A percentile compares a stretch with the other conserved stretches of the same genome.
Conservation (phyloP, 352 stramenopile species). For the Globisporangium orthogonon region DNA sequence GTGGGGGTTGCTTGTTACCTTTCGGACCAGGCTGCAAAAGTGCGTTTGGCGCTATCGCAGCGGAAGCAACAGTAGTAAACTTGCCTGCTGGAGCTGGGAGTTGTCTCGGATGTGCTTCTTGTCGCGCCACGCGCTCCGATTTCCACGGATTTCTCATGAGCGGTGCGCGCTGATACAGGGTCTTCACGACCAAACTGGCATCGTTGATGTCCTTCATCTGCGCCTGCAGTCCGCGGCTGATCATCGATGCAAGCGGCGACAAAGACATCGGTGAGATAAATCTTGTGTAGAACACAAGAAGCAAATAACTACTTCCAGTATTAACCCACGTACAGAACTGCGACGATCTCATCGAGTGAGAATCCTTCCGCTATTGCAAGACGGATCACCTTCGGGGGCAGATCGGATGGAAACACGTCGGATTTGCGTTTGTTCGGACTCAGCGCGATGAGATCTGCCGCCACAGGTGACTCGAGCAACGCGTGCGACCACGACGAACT, state of each 20-base stretch:
- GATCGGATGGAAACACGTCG: conserved; percentile 45
- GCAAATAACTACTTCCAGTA: not conserved
- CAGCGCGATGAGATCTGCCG: conserved; percentile 35
- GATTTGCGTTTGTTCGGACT: conserved; percentile 36
- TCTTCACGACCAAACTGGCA: conserved; percentile 25
- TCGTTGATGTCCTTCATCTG: conserved; percentile 38
- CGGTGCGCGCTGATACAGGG: conserved; percentile 33
- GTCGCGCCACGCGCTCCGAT: conserved; percentile 26
- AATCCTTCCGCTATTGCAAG: conserved; percentile 49
- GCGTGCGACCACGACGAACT: conserved; percentile 20
- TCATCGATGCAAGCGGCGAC: conserved; percentile 1
- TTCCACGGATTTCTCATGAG: conserved; percentile 55
- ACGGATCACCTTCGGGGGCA: conserved; percentile 40
- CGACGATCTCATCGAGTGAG: conserved; percentile 31
- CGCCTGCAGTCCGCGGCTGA: conserved; percentile 44
- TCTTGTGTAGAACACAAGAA: not conserved
- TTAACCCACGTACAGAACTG: conserved; percentile 38
- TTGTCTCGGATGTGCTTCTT: conserved; percentile 6
- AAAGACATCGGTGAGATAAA: not conserved
- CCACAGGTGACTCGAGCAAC: conserved; percentile 33
- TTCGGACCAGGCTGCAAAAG: not conserved
- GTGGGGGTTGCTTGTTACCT: not conserved
- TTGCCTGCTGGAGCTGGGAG: not conserved
- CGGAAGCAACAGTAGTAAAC: too few species aligned
- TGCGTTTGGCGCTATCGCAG: not conserved